Evolutionary conservation across 257 asterid genomes (phyloP), one percentile per base, ranked within the genome.

Genomic region (Ilex aquifolium): DNA sequence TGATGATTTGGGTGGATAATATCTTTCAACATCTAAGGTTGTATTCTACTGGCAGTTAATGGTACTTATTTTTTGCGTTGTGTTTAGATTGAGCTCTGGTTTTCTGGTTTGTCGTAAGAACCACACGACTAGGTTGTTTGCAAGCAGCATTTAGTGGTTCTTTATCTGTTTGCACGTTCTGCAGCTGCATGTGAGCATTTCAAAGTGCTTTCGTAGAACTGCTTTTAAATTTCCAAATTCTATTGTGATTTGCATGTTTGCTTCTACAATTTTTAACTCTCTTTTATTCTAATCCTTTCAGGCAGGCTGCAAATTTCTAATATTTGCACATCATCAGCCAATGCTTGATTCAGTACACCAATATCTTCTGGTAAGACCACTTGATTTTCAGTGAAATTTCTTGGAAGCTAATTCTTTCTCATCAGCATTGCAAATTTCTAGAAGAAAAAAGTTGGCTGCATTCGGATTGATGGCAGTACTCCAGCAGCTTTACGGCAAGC

Each of bases 231-330:
- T 10, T 46, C 14, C 14, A 10, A 46, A 11, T 10, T 3, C n/a
- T 46, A 10, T 46, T 46, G n/a, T 29, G 16, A 9, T 11, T 1
- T 13, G 49, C 40, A 16, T 40, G 49, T 56, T 39, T 76, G 61
- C 69, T 65, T 67, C 64, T 65, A 40, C 36, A 7, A 31, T 57
- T 58, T 64, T 52, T 74, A 31, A 57, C 54, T 44, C 54, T 44
- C 30, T 56, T 63, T 64, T 68, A 55, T 64, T 59, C 32, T 40
- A 49, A 63, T 49, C 67, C 80, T 61, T 73, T 72, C 89, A 92
- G 98, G 98, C 90, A 56, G 88, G 89, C 69, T 92, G 98, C 83
- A 89, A 92, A 73, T 92, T 92, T 77, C 80, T 92, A 55, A 80
- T 92, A 77, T 92, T 92, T 79, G 97, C 98, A 0, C 91, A 92